Conservation (phyloP, 2,329 filamentous ascomycete genomes). For the Xylariomycetidae sp. region DNA sequence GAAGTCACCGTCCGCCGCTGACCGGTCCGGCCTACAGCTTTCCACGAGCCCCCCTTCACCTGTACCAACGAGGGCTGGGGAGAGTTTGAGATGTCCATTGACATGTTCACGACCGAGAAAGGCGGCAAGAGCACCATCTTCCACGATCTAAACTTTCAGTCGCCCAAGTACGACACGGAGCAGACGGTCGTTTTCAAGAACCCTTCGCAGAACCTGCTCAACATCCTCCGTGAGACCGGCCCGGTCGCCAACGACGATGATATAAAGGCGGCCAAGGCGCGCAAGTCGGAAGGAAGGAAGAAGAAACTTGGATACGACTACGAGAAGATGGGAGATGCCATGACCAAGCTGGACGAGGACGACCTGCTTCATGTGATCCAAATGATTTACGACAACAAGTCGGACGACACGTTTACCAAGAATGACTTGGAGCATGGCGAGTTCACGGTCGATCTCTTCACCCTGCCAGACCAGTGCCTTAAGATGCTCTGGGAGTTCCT, state of each 20-base stretch:
- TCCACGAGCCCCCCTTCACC: conserved; percentile 80
- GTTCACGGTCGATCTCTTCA: conserved; percentile 97
- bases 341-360: conserved; percentile 87
- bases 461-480: conserved; percentile 82
- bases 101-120: conserved; percentile 80
- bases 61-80: conserved; percentile 97
- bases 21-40: conserved; percentile 44
- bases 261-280: conserved; percentile 58
- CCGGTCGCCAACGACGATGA: conserved; percentile 74
- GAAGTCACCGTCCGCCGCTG: conserved; percentile 5
- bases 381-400: conserved; percentile 97
- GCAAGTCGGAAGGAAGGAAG: conserved; percentile 62
- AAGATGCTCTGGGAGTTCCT: conserved; percentile 94
- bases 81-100: conserved; percentile 93
- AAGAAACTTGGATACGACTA: conserved; percentile 74
- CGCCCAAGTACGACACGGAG: conserved; percentile 74
- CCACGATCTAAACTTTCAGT: conserved; percentile 90
- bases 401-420: conserved; percentile 88
- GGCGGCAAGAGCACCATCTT: conserved; percentile 72
- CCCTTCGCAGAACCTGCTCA: conserved; percentile 79
- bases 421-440: conserved; percentile 97
- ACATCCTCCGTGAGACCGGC: conserved; percentile 76
- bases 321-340: conserved; percentile 90
- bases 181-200: conserved; percentile 87
- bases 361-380: conserved; percentile 93